A percentile compares a stretch with the other conserved stretches of the same genome.
Evolutionary conservation across 192 early-diverging fungal genomes (phyloP).

Genomic region (Backusella morwellensis): DNA sequence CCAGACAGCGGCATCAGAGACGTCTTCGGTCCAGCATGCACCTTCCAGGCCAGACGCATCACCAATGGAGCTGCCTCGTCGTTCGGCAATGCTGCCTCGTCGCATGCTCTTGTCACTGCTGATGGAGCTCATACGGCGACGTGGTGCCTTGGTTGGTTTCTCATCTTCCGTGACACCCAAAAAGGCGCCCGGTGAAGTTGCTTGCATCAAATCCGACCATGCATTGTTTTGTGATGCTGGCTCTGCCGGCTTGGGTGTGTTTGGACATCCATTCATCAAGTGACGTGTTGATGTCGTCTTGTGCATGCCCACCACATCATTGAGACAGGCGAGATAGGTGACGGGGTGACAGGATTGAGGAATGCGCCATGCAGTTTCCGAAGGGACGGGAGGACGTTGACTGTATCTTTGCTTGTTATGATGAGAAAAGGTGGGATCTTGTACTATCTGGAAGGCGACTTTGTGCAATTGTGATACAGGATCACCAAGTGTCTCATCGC

Average conservation of each 20-base stretch:
- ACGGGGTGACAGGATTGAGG: slow-evolving; percentile 40
- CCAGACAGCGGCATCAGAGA: slow-evolving; percentile 88
- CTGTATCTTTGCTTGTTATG: slow-evolving; percentile 21
- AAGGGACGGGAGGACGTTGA: not conserved
- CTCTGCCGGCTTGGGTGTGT: not conserved
- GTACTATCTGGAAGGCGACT: slow-evolving; percentile 79
- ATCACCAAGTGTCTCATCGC: slow-evolving; percentile 65
- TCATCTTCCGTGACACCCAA: not conserved
- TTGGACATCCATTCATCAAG: not conserved
- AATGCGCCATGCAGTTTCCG: slow-evolving; percentile 7
- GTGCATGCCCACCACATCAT: slow-evolving; percentile 76
- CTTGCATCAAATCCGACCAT: slow-evolving; percentile 8
- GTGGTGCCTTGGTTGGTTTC: not conserved
- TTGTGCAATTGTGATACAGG: slow-evolving; percentile 91
- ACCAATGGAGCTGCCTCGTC: slow-evolving; percentile 17
- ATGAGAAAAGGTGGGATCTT: slow-evolving; percentile 36
- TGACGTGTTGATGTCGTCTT: slow-evolving; percentile 49
- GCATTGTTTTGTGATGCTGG: not conserved
- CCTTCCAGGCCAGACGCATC: slow-evolving; percentile 23
- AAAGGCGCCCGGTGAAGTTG: not conserved
- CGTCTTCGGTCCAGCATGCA: slow-evolving; percentile 71
- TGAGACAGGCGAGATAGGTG: slow-evolving; percentile 69
- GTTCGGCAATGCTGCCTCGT: slow-evolving; percentile 18
- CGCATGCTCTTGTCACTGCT: slow-evolving; percentile 16
- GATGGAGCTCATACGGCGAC: slow-evolving; percentile 20